Conservation (phyloP, 371 early-diverging fungal genomes). For the Massospora cicadina region DNA sequence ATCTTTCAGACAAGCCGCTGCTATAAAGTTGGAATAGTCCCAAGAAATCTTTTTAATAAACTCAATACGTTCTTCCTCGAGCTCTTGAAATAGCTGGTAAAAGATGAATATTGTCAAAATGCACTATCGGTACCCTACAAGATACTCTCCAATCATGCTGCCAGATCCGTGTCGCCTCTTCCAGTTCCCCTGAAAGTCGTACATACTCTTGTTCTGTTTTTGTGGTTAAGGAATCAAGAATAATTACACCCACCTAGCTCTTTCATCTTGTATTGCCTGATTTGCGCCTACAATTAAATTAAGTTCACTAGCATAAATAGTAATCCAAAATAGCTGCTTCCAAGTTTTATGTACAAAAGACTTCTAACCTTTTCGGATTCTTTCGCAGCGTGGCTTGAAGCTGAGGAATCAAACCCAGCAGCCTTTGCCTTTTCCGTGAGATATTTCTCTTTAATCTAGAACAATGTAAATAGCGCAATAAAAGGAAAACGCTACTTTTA, state of each 20-base stretch:
- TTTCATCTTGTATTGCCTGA: conserved; percentile 21
- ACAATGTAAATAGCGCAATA: neutral
- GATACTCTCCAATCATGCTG: conserved; percentile 15
- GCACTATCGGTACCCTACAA: conserved; percentile 8
- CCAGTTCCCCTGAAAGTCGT: conserved; percentile 19
- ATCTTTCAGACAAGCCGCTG: conserved; percentile 63
- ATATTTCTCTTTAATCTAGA: conserved; percentile 25
- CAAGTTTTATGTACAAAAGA: no score
- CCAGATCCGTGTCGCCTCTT: conserved; percentile 27
- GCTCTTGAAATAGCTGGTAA: conserved; percentile 45
- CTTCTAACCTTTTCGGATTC: conserved; percentile 13
- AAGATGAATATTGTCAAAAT: neutral
- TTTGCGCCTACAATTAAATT: conserved; percentile 11
- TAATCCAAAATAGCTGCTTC: no score
- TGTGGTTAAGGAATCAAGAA: neutral
- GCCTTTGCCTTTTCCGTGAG: conserved; percentile 23
- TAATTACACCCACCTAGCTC: conserved; percentile 15
- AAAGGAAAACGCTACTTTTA: conserved; percentile 9
- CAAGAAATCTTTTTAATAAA: conserved; percentile 58
- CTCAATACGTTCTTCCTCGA: conserved; percentile 81
- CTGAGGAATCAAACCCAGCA: conserved; percentile 8
- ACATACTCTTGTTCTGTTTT: conserved; percentile 27
- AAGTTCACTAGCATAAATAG: neutral
- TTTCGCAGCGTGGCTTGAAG: conserved; percentile 13
- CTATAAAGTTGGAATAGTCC: conserved; percentile 71